phyloP scores from a whole-genome alignment of 176 grass and related monocot species.

The Oryza punctata region DNA sequence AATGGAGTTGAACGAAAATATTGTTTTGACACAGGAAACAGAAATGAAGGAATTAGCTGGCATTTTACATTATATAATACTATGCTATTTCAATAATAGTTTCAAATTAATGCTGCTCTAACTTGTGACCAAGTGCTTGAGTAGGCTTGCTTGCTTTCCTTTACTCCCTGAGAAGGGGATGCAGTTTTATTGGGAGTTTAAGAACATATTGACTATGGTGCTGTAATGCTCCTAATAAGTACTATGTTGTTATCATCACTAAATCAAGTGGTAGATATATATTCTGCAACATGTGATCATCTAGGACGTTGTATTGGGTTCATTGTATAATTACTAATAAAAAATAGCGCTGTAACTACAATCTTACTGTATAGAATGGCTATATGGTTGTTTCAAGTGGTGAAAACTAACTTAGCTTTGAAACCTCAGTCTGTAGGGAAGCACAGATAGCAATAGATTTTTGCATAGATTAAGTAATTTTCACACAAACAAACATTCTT shows the following conservation, averaged over 20 bases:
- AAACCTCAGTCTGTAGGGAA: neutral
- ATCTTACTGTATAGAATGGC: constrained; percentile 13
- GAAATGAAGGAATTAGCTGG: constrained; percentile 4
- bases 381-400: constrained; percentile 1
- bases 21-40: constrained; percentile 10
- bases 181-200: neutral
- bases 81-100: neutral
- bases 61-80: neutral
- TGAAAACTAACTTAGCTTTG: neutral
- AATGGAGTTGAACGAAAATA: neutral
- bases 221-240: neutral
- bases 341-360: neutral
- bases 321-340: neutral
- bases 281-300: neutral
- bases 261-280: neutral
- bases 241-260: neutral
- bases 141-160: constrained; percentile 15
- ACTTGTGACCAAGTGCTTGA: neutral
- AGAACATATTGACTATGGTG: constrained; percentile 2
- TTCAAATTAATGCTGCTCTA: neutral
- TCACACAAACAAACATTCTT: neutral
- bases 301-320: neutral
- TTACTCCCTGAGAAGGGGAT: neutral
- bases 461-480: neutral
- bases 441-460: neutral